phyloP scores from a whole-genome alignment of 2,329 filamentous ascomycete genomes.

The Ceratocystis variospora region DNA sequence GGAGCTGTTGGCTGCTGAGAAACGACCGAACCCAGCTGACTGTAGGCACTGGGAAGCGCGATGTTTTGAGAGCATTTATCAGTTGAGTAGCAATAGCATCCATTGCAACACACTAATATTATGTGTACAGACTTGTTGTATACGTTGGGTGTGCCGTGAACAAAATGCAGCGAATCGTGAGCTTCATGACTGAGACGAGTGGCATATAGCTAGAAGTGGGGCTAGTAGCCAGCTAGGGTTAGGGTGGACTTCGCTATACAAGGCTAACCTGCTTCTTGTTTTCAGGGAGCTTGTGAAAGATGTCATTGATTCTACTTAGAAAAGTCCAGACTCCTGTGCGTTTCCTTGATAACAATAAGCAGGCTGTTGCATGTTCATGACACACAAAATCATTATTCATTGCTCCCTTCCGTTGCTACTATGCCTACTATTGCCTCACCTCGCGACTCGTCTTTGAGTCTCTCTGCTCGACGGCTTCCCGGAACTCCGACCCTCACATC shows the following conservation, averaged over 20 bases:
- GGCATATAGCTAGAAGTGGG: conserved; percentile 1
- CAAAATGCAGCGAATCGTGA: too few species aligned
- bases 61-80: conserved; percentile 34
- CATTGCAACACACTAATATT: conserved; percentile 21
- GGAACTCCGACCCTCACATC: conserved; percentile 30
- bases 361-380: background rate
- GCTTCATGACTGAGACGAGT: too few species aligned
- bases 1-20: conserved; percentile 39
- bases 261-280: background rate
- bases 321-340: too few species aligned
- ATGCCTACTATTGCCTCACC: conserved; percentile 56
- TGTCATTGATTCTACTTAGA: background rate
- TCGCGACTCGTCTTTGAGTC: conserved; percentile 41
- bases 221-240: background rate
- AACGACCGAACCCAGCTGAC: conserved; percentile 50
- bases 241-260: background rate
- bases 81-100: conserved; percentile 34
- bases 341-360: background rate
- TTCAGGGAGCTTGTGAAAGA: background rate
- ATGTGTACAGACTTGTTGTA: too few species aligned
- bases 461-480: conserved; percentile 37
- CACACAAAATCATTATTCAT: background rate
- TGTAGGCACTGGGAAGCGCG: conserved; percentile 42
- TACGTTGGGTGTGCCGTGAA: too few species aligned
- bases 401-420: conserved; percentile 15